Conservation (phyloP, 345 rosid species). For the Nasturtium officinale region DNA sequence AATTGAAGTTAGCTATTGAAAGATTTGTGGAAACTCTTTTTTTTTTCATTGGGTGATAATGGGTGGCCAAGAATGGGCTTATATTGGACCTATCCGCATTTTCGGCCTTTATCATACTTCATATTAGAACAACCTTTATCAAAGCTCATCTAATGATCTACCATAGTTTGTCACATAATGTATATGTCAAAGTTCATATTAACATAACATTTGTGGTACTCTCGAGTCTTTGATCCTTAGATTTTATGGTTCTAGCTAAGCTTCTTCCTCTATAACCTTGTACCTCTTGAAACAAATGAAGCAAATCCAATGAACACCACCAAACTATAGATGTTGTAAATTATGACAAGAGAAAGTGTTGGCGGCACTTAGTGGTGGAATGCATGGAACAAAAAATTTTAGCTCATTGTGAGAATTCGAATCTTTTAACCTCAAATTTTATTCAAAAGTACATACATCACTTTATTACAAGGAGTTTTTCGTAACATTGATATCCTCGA, state of each 20-base stretch:
- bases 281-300: constrained; percentile 9
- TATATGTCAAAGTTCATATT: not conserved
- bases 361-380: too few relatives aligned
- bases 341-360: not conserved
- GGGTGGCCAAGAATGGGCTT: not conserved
- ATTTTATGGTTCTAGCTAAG: constrained; percentile 8
- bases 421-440: too few relatives aligned
- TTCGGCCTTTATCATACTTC: not conserved
- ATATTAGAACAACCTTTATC: not conserved
- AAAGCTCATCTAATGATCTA: not conserved
- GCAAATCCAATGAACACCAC: not conserved
- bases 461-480: too few relatives aligned
- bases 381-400: too few relatives aligned
- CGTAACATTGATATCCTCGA: too few relatives aligned
- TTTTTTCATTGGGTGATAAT: not conserved
- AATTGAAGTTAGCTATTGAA: not conserved
- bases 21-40: constrained; percentile 6
- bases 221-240: not conserved
- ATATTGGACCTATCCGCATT: not conserved
- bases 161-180: not conserved
- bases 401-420: too few relatives aligned
- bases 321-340: not conserved
- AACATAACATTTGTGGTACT: not conserved
- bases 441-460: too few relatives aligned
- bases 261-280: not conserved